phyloP scores from a whole-genome alignment of 1,284 basidiomycete species.

The Trametes sp. region DNA sequence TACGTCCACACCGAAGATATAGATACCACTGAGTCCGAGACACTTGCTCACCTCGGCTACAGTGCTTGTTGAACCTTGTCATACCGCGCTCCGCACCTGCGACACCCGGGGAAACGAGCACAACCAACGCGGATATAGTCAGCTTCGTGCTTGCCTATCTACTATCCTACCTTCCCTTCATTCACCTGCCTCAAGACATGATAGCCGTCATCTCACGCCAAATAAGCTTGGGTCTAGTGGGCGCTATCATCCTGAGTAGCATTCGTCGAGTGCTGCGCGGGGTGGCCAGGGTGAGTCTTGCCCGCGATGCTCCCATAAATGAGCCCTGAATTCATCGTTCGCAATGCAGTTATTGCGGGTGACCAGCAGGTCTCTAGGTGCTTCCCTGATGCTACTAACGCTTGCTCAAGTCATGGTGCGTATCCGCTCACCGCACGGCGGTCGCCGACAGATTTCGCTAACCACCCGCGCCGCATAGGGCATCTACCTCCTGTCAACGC shows the following conservation, averaged over 20 bases:
- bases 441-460: not conserved
- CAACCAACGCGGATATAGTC: slow-evolving; percentile 65
- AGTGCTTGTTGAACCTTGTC: slow-evolving; percentile 67
- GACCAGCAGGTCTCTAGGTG: slow-evolving; percentile 70
- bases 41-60: not conserved
- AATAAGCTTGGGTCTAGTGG: slow-evolving; percentile 73
- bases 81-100: slow-evolving; percentile 46
- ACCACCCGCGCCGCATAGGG: slow-evolving; percentile 52
- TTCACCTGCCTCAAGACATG: slow-evolving; percentile 37
- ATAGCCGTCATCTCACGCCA: slow-evolving; percentile 65
- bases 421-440: not conserved
- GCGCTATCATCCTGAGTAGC: slow-evolving; percentile 75
- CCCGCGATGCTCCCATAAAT: too few relatives aligned
- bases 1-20: slow-evolving; percentile 34
- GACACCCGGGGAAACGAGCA: slow-evolving; percentile 44
- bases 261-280: slow-evolving; percentile 70
- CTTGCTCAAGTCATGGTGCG: slow-evolving; percentile 81
- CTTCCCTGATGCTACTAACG: slow-evolving; percentile 74
- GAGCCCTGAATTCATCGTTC: not conserved
- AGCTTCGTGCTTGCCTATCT: slow-evolving; percentile 62
- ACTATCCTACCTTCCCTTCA: slow-evolving; percentile 54
- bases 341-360: slow-evolving; percentile 60
- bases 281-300: slow-evolving; percentile 61
- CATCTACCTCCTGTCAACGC: slow-evolving; percentile 78
- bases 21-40: not conserved